These are phyloP conservation scores for Nicotiana benthamiana DNA, from an alignment of 257 asterid genomes.

Conservation along the genomic window DNA sequence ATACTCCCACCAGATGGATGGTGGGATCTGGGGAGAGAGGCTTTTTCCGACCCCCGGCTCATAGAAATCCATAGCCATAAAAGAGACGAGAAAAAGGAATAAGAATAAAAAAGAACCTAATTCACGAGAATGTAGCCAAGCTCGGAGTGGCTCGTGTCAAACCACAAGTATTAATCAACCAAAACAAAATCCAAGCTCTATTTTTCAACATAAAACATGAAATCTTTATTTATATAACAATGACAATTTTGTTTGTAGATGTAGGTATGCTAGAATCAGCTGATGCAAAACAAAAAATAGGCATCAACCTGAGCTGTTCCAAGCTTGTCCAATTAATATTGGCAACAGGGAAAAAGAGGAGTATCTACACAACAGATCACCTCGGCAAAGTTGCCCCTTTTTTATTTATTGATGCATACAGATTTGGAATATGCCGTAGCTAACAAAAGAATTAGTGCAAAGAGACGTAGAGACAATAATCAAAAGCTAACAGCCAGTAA, in stretches of 20 bases:
- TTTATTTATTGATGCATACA: neutral
- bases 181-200: neutral
- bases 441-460: neutral
- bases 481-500: neutral
- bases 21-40: no score
- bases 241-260: no score
- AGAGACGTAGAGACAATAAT: constrained; percentile 1
- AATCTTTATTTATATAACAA: no score
- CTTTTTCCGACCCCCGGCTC: no score
- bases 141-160: neutral
- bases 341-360: constrained; percentile 21
- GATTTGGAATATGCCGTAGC: neutral
- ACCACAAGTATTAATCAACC: constrained; percentile 1
- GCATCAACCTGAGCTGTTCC: neutral
- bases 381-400: constrained; percentile 11
- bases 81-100: no score
- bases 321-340: constrained; percentile 2
- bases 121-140: neutral
- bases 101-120: no score
- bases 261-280: neutral
- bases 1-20: no score
- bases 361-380: neutral
- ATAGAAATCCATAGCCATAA: no score
- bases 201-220: no score
- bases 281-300: neutral